Evolutionary conservation across 305 asterid species (phyloP).

Genomic region (Vinca major): DNA sequence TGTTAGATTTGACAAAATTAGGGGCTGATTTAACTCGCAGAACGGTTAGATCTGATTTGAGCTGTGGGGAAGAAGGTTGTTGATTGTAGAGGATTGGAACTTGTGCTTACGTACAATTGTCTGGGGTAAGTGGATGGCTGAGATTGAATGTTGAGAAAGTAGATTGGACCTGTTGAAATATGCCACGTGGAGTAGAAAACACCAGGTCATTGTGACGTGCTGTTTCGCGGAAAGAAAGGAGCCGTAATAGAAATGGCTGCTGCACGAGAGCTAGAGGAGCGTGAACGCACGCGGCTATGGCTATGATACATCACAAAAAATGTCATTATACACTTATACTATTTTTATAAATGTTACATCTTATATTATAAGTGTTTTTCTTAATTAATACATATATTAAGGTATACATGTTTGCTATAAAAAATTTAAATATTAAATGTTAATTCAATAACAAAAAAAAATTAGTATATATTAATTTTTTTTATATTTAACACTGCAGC

Average conservation of each 20-base stretch:
- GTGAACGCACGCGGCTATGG: not conserved
- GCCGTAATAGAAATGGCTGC: constrained; percentile 40
- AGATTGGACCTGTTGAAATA: constrained; percentile 12
- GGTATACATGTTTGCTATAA: too few species aligned
- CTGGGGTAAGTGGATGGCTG: constrained; percentile 24
- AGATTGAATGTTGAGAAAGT: constrained; percentile 22
- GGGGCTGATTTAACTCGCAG: not conserved
- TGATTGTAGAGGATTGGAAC: constrained; percentile 17
- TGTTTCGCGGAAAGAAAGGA: constrained; percentile 35
- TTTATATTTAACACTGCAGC: too few species aligned
- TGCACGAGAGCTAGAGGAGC: not conserved
- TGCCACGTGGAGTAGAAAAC: constrained; percentile 22
- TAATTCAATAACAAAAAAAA: too few species aligned
- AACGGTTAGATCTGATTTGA: not conserved
- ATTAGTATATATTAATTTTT: too few species aligned
- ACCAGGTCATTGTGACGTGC: constrained; percentile 24
- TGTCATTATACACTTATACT: too few species aligned
- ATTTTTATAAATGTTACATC: too few species aligned
- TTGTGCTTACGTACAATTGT: constrained; percentile 21
- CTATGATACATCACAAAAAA: too few species aligned
- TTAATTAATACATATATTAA: too few species aligned
- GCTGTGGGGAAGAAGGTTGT: not conserved
- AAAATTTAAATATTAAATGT: too few species aligned
- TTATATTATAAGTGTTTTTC: too few species aligned
- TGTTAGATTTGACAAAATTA: not conserved